A percentile compares a stretch with the other conserved stretches of the same genome.
Evolutionary conservation across 352 stramenopile genomes (phyloP).

Genomic region (Phytopythium mirpurense): DNA sequence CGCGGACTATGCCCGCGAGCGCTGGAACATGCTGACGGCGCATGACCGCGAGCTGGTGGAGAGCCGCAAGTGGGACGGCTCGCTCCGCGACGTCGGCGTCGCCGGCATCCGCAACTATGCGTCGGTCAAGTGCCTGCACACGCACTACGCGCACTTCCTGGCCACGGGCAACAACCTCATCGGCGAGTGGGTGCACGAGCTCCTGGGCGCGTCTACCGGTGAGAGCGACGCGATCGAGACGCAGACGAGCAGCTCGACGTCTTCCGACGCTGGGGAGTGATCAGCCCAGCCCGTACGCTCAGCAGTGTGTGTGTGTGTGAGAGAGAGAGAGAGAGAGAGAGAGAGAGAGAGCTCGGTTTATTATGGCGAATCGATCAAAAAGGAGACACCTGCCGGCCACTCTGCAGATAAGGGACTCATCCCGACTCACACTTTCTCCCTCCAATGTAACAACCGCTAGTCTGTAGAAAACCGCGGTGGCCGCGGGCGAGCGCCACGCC

Average conservation of each 20-base stretch:
- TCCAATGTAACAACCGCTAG: background rate
- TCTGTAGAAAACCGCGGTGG: too few species aligned
- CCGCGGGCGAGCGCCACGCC: too few species aligned
- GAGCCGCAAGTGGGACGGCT: constrained; percentile 27
- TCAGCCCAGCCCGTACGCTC: background rate
- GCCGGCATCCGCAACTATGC: constrained; percentile 50
- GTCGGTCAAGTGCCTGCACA: constrained; percentile 69
- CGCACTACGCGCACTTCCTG: constrained; percentile 67
- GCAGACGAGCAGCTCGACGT: constrained; percentile 7
- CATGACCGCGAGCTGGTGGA: constrained; percentile 35
- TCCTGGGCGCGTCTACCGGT: constrained; percentile 21
- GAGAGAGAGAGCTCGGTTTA: too few species aligned
- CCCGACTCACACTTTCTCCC: too few species aligned
- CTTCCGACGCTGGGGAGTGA: constrained; percentile 3
- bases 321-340: too few species aligned
- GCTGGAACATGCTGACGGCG: constrained; percentile 43
- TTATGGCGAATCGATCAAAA: background rate
- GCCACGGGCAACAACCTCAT: constrained; percentile 47
- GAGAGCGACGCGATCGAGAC: constrained; percentile 1
- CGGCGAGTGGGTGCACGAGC: constrained; percentile 59
- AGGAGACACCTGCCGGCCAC: background rate
- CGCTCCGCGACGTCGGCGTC: constrained; percentile 49
- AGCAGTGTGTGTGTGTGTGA: background rate
- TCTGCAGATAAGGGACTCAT: background rate
- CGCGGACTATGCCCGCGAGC: constrained; percentile 34